These are phyloP conservation scores for Russula sp. DNA, from an alignment of 768 basidiomycete species.

Conservation along the genomic window DNA sequence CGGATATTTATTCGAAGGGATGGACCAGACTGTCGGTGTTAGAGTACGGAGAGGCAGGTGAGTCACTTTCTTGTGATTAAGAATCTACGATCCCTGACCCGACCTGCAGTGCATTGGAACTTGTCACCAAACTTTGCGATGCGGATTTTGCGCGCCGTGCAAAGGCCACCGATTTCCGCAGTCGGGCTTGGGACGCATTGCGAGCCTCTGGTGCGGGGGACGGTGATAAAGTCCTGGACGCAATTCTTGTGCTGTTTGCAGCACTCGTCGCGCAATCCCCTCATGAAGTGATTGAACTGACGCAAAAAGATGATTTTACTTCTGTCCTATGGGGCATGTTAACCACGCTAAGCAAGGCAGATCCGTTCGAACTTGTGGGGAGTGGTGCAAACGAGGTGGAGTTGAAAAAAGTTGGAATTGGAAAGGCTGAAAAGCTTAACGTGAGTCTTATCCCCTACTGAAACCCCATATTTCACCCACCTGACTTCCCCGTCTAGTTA, in stretches of 20 bases:
- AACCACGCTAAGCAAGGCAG: conserved; percentile 36
- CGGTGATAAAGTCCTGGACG: conserved; percentile 67
- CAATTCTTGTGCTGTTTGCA: conserved; percentile 57
- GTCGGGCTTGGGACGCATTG: conserved; percentile 66
- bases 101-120: conserved; percentile 64
- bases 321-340: conserved; percentile 34
- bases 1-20: conserved; percentile 81
- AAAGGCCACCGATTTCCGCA: conserved; percentile 70
- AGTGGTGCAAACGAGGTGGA: conserved; percentile 40
- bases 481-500: conserved; percentile 35
- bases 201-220: conserved; percentile 55
- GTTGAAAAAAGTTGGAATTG: conserved; percentile 51
- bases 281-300: conserved; percentile 54
- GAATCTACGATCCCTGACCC: conserved; percentile 1
- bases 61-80: conserved; percentile 19
- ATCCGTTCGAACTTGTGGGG: conserved; percentile 50
- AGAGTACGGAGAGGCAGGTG: conserved; percentile 69
- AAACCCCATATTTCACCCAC: conserved; percentile 1
- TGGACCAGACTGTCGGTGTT: conserved; percentile 51
- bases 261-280: conserved; percentile 61
- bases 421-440: conserved; percentile 53
- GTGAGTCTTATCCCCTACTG: conserved; percentile 41
- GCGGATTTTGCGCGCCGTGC: conserved; percentile 75
- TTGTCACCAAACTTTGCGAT: conserved; percentile 71
- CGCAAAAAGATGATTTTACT: conserved; percentile 38